A percentile compares a stretch with the other conserved stretches of the same genome.
Conservation (phyloP, 2,329 filamentous ascomycete species). For the Apiospora aurea region DNA sequence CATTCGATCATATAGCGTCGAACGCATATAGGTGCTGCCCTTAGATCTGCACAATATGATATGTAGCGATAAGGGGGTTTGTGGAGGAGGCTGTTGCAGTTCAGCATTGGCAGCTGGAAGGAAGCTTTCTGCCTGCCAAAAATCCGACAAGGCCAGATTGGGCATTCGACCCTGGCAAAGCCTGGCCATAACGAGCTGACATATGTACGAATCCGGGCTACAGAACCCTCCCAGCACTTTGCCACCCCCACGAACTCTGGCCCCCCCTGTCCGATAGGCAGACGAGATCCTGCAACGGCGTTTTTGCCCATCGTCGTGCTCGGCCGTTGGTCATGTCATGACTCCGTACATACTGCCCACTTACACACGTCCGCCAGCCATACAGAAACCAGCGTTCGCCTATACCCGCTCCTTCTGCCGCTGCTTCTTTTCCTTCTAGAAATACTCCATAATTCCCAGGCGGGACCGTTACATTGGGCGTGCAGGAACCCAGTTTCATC, state of each 20-base stretch:
- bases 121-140: neutral
- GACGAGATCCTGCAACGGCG: neutral
- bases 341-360: no score
- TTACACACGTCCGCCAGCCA: neutral
- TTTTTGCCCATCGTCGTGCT: neutral
- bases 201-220: neutral
- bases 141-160: neutral
- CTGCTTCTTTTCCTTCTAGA: constrained; percentile 3
- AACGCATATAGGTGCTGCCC: neutral
- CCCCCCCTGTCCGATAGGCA: neutral
- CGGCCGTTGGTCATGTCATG: neutral
- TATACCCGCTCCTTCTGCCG: constrained; percentile 2
- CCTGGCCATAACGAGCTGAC: neutral
- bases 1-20: neutral
- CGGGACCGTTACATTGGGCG: neutral
- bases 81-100: no score
- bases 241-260: neutral
- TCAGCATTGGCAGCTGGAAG: neutral
- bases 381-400: neutral
- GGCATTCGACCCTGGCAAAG: neutral
- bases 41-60: neutral
- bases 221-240: neutral
- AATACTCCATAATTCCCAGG: neutral
- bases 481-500: neutral
- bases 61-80: constrained; percentile 8